These are phyloP conservation scores for Microcera coccophila DNA, from an alignment of 2,329 filamentous ascomycete species.

Conservation along the genomic window DNA sequence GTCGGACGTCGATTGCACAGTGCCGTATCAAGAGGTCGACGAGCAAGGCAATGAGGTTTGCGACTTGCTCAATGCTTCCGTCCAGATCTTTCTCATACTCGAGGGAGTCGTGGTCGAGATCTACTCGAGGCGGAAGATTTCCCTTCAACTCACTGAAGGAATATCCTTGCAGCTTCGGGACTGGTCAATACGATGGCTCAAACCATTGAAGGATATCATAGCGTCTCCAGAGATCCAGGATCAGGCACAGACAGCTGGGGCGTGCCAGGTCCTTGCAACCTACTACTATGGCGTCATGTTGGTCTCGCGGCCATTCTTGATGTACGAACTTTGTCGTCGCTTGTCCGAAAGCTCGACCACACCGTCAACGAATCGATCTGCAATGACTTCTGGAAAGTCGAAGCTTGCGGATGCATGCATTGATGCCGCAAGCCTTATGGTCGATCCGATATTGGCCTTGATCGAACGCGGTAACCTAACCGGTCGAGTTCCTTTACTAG, in stretches of 20 bases:
- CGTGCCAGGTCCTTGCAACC: conserved; percentile 49
- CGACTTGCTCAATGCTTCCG: conserved; percentile 49
- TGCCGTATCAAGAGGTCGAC: conserved; percentile 40
- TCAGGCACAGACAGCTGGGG: conserved; percentile 39
- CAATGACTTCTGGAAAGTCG: conserved; percentile 40
- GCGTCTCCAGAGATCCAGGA: conserved; percentile 13
- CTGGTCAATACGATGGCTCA: conserved; percentile 49
- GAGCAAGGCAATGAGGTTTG: conserved; percentile 37
- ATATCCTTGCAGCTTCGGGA: conserved; percentile 50
- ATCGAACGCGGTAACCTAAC: conserved; percentile 41
- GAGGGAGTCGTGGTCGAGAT: conserved; percentile 50
- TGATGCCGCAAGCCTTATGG: conserved; percentile 52
- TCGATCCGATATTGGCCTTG: conserved; percentile 45
- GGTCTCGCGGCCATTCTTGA: conserved; percentile 52
- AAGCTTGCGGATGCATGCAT: conserved; percentile 54
- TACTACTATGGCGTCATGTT: conserved; percentile 58
- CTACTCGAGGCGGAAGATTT: conserved; percentile 52
- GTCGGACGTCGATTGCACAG: conserved; percentile 53
- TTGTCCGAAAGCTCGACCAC: conserved; percentile 34
- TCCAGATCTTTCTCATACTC: conserved; percentile 50
- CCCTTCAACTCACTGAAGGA: conserved; percentile 49
- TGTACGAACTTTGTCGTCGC: conserved; percentile 50
- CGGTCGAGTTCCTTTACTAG: conserved; percentile 46
- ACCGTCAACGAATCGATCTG: conserved; percentile 10
- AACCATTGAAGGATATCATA: conserved; percentile 40